These are phyloP conservation scores for Eucalyptus curtisii DNA, from an alignment of 345 rosid genomes.

Conservation along the genomic window DNA sequence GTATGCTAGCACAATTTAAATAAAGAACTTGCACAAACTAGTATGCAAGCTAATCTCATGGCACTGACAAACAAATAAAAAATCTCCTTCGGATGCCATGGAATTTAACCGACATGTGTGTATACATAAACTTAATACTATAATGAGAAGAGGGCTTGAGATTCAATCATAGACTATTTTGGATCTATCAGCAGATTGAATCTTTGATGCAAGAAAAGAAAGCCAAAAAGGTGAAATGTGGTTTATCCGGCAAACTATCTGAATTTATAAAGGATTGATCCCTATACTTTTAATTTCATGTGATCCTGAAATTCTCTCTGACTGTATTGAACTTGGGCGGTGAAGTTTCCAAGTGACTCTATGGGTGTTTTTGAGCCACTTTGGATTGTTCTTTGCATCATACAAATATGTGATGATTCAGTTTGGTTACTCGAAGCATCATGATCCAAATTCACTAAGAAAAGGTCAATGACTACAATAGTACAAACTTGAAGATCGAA, in stretches of 20 bases:
- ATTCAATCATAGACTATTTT: neutral
- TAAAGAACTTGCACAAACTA: neutral
- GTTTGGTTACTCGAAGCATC: neutral
- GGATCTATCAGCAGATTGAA: neutral
- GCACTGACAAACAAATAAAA: neutral
- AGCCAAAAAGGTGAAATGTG: neutral
- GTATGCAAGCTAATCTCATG: neutral
- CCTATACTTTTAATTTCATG: neutral
- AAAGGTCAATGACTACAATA: neutral
- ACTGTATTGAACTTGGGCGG: neutral
- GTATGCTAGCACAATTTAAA: neutral
- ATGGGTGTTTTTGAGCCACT: neutral
- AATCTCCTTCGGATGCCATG: accelerated
- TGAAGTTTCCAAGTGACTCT: neutral
- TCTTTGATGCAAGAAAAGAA: neutral
- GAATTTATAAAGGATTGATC: neutral
- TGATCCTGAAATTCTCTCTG: neutral
- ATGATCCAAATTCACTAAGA: neutral
- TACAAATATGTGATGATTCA: neutral
- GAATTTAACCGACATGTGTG: neutral
- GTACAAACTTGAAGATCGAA: neutral
- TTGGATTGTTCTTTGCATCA: neutral
- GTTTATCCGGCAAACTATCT: neutral
- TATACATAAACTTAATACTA: neutral
- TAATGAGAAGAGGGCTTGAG: neutral